Percentiles rank a stretch among this genome's conserved stretches.
Conservation (phyloP, 169 alveolate genomes). For the Plasmodium vinckei region DNA sequence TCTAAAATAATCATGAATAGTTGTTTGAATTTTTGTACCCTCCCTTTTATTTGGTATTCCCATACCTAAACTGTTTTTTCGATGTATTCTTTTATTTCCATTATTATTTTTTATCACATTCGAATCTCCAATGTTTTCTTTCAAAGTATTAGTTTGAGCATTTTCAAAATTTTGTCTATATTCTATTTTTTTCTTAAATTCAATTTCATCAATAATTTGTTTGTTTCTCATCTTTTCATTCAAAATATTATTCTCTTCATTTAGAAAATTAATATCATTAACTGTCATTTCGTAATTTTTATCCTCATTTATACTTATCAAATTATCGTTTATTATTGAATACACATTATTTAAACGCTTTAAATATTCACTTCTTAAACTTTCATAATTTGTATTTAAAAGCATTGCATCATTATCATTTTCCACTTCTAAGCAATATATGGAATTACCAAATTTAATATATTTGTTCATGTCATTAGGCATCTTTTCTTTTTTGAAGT, state of each 20-base stretch:
- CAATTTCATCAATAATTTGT: neutral
- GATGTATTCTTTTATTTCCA: slow-evolving; percentile 1
- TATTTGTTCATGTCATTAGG: neutral
- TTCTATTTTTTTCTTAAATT: neutral
- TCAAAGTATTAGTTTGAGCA: neutral
- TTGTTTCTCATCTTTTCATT: neutral
- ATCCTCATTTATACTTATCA: slow-evolving; percentile 13
- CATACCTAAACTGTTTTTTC: neutral
- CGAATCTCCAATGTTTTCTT: neutral
- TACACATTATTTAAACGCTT: slow-evolving; percentile 45
- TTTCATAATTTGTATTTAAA: slow-evolving; percentile 43
- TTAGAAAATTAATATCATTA: neutral
- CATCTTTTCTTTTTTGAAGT: slow-evolving; percentile 4
- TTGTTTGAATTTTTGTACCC: slow-evolving; percentile 25
- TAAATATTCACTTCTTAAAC: slow-evolving; percentile 14
- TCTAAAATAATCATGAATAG: slow-evolving; percentile 43
- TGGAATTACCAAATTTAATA: neutral
- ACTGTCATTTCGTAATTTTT: neutral
- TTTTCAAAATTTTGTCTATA: neutral
- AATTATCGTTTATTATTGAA: slow-evolving; percentile 37
- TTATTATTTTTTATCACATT: slow-evolving; percentile 3
- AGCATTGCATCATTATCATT: slow-evolving; percentile 7
- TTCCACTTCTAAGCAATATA: neutral
- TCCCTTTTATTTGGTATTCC: slow-evolving; percentile 7
- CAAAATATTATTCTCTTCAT: neutral